phyloP scores from a whole-genome alignment of 2,329 filamentous ascomycete genomes.

The Diaporthe amygdali region DNA sequence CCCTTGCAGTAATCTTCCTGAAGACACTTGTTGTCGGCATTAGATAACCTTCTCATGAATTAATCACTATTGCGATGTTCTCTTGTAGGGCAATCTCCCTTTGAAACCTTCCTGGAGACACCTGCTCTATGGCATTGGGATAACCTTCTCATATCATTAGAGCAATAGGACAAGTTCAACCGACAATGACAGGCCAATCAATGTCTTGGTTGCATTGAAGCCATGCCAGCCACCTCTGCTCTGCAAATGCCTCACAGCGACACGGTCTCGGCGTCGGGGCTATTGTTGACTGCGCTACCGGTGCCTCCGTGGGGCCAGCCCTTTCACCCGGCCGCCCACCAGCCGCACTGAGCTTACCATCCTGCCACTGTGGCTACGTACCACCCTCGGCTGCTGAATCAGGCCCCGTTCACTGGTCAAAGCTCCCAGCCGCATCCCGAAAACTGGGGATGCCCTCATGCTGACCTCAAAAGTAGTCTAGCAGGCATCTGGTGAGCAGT shows the following conservation, averaged over 20 bases:
- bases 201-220: background rate
- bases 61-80: too few species aligned
- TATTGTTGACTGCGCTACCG: conserved; percentile 10
- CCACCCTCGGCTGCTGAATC: conserved; percentile 20
- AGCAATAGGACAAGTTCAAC: background rate
- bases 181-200: background rate
- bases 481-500: too few species aligned
- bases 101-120: too few species aligned
- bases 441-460: conserved; percentile 1
- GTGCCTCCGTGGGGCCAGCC: conserved; percentile 17
- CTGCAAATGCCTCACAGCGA: conserved; percentile 12
- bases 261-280: background rate
- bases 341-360: background rate
- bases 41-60: too few species aligned
- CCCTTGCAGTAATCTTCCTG: background rate
- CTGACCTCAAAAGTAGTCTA: too few species aligned
- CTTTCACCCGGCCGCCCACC: conserved; percentile 20
- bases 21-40: background rate
- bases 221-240: background rate
- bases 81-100: too few species aligned
- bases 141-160: too few species aligned
- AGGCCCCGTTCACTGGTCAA: conserved; percentile 19
- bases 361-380: too few species aligned
- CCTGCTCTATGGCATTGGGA: too few species aligned
- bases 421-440: conserved; percentile 14